Conservation (phyloP, 2,329 filamentous ascomycete species). For the Ophiostoma ips region DNA sequence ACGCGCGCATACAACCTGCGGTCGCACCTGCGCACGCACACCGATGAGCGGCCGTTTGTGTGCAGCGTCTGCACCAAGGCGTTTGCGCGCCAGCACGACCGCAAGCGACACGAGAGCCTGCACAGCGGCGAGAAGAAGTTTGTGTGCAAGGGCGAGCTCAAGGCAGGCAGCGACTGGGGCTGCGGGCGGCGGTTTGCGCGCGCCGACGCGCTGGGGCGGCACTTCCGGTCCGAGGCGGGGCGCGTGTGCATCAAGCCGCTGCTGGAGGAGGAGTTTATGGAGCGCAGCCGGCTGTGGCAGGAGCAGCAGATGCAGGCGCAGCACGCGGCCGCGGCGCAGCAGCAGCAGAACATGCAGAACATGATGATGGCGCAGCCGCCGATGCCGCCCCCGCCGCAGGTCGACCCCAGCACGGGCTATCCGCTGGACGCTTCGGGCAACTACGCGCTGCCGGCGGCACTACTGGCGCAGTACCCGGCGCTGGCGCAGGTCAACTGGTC, state of each 20-base stretch:
- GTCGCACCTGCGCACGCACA: slow-evolving; percentile 90
- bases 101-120: slow-evolving; percentile 90
- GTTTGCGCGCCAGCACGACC: slow-evolving; percentile 92
- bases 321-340: slow-evolving; percentile 21
- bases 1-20: slow-evolving; percentile 93
- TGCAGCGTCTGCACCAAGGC: slow-evolving; percentile 96
- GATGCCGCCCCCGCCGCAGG: slow-evolving; percentile 21
- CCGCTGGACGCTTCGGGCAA: slow-evolving; percentile 41
- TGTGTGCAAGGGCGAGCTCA: slow-evolving; percentile 84
- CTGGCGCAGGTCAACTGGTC: slow-evolving; percentile 84
- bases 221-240: slow-evolving; percentile 91
- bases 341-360: slow-evolving; percentile 31
- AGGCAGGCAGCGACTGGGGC: slow-evolving; percentile 74
- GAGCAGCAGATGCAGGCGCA: slow-evolving; percentile 57
- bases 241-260: slow-evolving; percentile 95
- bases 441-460: slow-evolving; percentile 68
- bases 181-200: slow-evolving; percentile 88
- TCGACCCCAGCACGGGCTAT: slow-evolving; percentile 46
- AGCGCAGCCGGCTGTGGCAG: slow-evolving; percentile 61
- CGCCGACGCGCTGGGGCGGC: slow-evolving; percentile 83
- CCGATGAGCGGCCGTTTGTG: slow-evolving; percentile 91
- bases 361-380: slow-evolving; percentile 35
- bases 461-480: slow-evolving; percentile 85
- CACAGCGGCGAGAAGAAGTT: slow-evolving; percentile 99
- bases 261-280: slow-evolving; percentile 81